These are phyloP conservation scores for Zygosaccharomyces bailii DNA, from an alignment of 805 yeast species.

Conservation along the genomic window DNA sequence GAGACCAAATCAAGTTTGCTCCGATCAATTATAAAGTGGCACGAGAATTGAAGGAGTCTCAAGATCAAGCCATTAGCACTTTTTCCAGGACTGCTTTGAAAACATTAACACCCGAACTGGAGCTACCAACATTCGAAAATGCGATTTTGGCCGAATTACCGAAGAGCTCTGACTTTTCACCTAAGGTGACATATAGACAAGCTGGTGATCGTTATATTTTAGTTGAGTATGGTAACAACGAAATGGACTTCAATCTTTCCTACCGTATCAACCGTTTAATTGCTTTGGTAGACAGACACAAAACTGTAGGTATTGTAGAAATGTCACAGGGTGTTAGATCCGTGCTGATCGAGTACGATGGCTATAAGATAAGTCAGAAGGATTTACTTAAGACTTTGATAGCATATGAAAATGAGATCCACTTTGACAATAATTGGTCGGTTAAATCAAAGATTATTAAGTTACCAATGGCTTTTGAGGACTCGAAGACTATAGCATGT, in stretches of 20 bases:
- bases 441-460: conserved; percentile 78
- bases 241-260: conserved; percentile 77
- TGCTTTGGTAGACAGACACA: conserved; percentile 60
- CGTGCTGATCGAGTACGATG: conserved; percentile 82
- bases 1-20: conserved; percentile 76
- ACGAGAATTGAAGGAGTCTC: conserved; percentile 54
- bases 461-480: conserved; percentile 97
- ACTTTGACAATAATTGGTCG: conserved; percentile 75
- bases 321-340: conserved; percentile 98
- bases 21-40: conserved; percentile 75
- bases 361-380: conserved; percentile 55
- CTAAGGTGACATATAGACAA: conserved; percentile 82
- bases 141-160: conserved; percentile 64
- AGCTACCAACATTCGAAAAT: conserved; percentile 49
- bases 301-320: conserved; percentile 80
- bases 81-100: conserved; percentile 18
- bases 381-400: conserved; percentile 59
- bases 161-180: conserved; percentile 49
- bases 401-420: conserved; percentile 72
- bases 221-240: conserved; percentile 89
- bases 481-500: conserved; percentile 80
- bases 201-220: conserved; percentile 94
- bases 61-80: conserved; percentile 51
- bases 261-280: conserved; percentile 84
- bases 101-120: conserved; percentile 32